A percentile compares a stretch with the other conserved stretches of the same genome.
Conservation (phyloP, 768 basidiomycete species). For the Hypholoma sublateritium region DNA sequence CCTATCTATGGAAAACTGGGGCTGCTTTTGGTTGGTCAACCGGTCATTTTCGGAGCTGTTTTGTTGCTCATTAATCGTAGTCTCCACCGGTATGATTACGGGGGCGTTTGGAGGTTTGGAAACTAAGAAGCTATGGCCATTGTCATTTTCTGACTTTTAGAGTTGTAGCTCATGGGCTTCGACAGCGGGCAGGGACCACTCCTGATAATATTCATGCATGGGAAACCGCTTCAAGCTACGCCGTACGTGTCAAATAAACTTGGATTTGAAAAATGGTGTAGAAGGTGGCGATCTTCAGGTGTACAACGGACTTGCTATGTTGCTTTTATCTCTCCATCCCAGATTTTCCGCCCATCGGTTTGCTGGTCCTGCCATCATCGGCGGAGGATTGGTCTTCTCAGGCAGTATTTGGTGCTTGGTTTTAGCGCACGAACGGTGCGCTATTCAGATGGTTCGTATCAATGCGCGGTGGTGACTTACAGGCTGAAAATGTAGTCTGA, state of each 20-base stretch:
- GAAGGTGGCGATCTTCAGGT: constrained; percentile 43
- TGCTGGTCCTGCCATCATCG: constrained; percentile 65
- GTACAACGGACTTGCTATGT: constrained; percentile 65
- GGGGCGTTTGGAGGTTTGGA: constrained; percentile 64
- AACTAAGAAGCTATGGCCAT: not conserved
- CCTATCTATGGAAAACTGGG: constrained; percentile 44
- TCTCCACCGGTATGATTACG: constrained; percentile 51
- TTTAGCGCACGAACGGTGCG: constrained; percentile 44
- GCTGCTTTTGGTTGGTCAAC: constrained; percentile 36
- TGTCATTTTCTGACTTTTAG: constrained; percentile 1
- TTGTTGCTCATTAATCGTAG: constrained; percentile 11
- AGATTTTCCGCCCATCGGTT: constrained; percentile 60
- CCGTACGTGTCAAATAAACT: constrained; percentile 39
- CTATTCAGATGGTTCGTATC: not conserved
- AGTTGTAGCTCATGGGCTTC: constrained; percentile 52
- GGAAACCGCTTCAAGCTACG: constrained; percentile 61
- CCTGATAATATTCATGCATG: constrained; percentile 57
- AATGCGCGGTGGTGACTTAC: not conserved
- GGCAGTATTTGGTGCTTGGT: constrained; percentile 59
- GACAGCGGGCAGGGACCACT: constrained; percentile 44
- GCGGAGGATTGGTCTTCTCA: constrained; percentile 60
- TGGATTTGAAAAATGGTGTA: not conserved
- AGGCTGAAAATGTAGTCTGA: constrained; percentile 29
- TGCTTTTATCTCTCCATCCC: constrained; percentile 63
- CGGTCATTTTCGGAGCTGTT: not conserved